phyloP scores from a whole-genome alignment of 2,329 filamentous ascomycete genomes.

The Penicillium aurantiogriseum region DNA sequence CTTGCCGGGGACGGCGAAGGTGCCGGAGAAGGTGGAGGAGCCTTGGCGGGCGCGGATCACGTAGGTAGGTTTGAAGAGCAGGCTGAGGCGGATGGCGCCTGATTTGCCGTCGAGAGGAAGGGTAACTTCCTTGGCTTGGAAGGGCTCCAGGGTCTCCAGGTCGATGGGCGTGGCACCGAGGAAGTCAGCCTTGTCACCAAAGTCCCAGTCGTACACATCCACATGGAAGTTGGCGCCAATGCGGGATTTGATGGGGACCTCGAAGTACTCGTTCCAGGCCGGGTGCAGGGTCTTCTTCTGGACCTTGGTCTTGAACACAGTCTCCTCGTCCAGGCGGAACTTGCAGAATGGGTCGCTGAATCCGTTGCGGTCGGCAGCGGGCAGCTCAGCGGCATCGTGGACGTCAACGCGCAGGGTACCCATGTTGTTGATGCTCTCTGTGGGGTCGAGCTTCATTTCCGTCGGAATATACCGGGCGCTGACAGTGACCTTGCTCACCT shows the following conservation, averaged over 20 bases:
- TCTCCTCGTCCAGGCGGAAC: conserved; percentile 83
- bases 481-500: conserved; percentile 76
- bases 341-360: conserved; percentile 97
- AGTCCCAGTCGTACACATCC: conserved; percentile 92
- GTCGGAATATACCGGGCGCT: conserved; percentile 94
- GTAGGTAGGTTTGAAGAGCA: conserved; percentile 92
- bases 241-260: conserved; percentile 75
- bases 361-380: conserved; percentile 90
- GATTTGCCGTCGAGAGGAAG: conserved; percentile 85
- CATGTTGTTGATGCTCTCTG: conserved; percentile 99
- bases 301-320: conserved; percentile 91
- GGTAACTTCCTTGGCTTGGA: conserved; percentile 72
- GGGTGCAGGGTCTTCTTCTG: conserved; percentile 97
- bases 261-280: conserved; percentile 95
- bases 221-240: conserved; percentile 80
- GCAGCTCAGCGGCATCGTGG: conserved; percentile 81
- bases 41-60: conserved; percentile 83
- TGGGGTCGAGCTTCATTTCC: conserved; percentile 88
- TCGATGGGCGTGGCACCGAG: conserved; percentile 76
- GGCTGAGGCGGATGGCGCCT: conserved; percentile 73
- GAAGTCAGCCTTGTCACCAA: conserved; percentile 90
- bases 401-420: conserved; percentile 92
- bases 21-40: conserved; percentile 88
- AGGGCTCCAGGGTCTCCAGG: conserved; percentile 78
- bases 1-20: conserved; percentile 81